phyloP scores from a whole-genome alignment of 2,329 filamentous ascomycete genomes.

The Exophiala mesophila region DNA sequence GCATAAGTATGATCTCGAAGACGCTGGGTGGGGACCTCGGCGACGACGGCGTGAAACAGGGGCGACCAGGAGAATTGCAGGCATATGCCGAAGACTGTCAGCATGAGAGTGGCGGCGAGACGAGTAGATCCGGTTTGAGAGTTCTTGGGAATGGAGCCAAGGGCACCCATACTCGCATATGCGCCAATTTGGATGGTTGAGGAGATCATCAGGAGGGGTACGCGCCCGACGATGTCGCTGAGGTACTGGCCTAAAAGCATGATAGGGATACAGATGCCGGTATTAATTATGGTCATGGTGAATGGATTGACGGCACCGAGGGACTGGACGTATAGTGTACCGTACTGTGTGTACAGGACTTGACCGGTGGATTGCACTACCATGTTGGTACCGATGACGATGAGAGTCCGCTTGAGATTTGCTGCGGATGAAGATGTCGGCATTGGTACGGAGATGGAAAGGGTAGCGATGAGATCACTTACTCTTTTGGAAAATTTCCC shows the following conservation, averaged over 20 bases:
- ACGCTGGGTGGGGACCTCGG: slow-evolving; percentile 23
- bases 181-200: background rate
- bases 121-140: no score
- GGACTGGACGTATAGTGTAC: slow-evolving; percentile 26
- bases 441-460: background rate
- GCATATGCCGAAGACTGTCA: slow-evolving; percentile 14
- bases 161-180: slow-evolving; percentile 3
- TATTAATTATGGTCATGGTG: slow-evolving; percentile 19
- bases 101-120: slow-evolving; percentile 15
- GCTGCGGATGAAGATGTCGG: background rate
- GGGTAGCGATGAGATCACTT: background rate
- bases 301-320: slow-evolving; percentile 26
- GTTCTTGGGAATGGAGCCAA: no score
- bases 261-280: background rate
- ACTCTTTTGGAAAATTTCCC: background rate
- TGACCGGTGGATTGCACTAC: slow-evolving; percentile 28
- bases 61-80: slow-evolving; percentile 22
- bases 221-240: slow-evolving; percentile 1
- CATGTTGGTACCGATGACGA: slow-evolving; percentile 25
- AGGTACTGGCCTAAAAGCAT: background rate
- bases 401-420: slow-evolving; percentile 26
- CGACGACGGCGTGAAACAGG: slow-evolving; percentile 23
- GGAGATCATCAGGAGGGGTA: background rate
- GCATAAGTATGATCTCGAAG: slow-evolving; percentile 31
- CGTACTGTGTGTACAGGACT: slow-evolving; percentile 23